Evolutionary conservation across 2,329 filamentous ascomycete species (phyloP).

Genomic region (Colletotrichum gloeosporioides): DNA sequence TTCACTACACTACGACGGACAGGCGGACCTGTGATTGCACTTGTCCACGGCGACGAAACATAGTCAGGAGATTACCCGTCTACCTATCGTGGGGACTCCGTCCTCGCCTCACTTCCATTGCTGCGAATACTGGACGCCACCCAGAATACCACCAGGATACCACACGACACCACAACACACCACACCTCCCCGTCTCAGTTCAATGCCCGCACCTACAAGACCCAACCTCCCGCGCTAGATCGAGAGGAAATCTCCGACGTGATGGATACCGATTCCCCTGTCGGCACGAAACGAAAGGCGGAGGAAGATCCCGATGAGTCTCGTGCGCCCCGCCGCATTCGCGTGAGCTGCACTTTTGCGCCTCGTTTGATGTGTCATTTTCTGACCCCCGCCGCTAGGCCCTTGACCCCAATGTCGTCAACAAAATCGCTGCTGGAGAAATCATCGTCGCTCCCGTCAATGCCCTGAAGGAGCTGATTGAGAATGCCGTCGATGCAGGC

Average conservation of each 20-base stretch:
- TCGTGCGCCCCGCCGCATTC: constrained; percentile 53
- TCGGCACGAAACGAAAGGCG: constrained; percentile 57
- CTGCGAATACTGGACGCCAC: neutral
- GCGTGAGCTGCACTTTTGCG: constrained; percentile 38
- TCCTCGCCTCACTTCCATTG: neutral
- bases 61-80: no score
- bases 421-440: constrained; percentile 97
- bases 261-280: constrained; percentile 44
- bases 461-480: constrained; percentile 93
- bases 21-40: neutral
- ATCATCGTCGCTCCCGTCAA: constrained; percentile 98
- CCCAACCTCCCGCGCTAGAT: neutral
- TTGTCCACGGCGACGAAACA: no score
- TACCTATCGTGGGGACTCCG: no score
- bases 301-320: constrained; percentile 40
- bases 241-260: constrained; percentile 35
- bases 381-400: constrained; percentile 57
- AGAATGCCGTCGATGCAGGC: constrained; percentile 97
- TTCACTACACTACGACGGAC: neutral
- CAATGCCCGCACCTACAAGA: neutral
- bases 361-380: neutral
- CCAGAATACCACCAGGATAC: neutral
- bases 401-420: constrained; percentile 90
- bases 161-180: neutral
- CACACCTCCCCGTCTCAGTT: neutral